A percentile compares a stretch with the other conserved stretches of the same genome.
Evolutionary conservation across 441 rosid species (phyloP).

Genomic region (Bocquillonia castaneifolia): DNA sequence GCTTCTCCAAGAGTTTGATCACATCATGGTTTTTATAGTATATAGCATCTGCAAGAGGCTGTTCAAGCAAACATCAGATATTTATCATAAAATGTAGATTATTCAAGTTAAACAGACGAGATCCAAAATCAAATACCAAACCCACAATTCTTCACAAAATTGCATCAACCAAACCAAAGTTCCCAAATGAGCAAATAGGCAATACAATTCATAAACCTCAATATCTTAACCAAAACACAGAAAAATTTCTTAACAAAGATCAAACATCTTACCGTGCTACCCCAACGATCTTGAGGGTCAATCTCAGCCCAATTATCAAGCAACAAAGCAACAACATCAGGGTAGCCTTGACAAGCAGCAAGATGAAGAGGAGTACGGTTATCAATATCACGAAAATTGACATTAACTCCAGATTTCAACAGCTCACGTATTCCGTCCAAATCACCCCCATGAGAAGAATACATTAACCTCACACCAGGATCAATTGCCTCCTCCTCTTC

Average conservation of each 20-base stretch:
- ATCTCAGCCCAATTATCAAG: conserved; percentile 52
- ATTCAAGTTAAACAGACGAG: background rate
- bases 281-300: conserved; percentile 83
- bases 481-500: conserved; percentile 32
- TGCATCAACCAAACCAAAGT: background rate
- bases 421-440: conserved; percentile 70
- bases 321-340: conserved; percentile 56
- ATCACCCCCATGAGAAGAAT: conserved; percentile 63
- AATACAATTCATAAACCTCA: background rate
- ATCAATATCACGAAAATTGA: conserved; percentile 76
- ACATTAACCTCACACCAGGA: conserved; percentile 66
- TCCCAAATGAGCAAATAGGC: conserved; percentile 3
- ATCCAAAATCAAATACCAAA: background rate
- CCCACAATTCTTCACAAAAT: background rate
- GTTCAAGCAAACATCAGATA: conserved; percentile 32
- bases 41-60: conserved; percentile 94
- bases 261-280: conserved; percentile 71
- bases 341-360: conserved; percentile 77
- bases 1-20: conserved; percentile 66
- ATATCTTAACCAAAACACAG: background rate
- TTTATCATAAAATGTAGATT: background rate
- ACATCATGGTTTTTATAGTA: conserved; percentile 69
- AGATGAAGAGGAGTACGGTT: conserved; percentile 80
- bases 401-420: conserved; percentile 58
- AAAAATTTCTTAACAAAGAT: background rate